These are phyloP conservation scores for Candida pini DNA, from an alignment of 805 yeast genomes.

Conservation along the genomic window DNA sequence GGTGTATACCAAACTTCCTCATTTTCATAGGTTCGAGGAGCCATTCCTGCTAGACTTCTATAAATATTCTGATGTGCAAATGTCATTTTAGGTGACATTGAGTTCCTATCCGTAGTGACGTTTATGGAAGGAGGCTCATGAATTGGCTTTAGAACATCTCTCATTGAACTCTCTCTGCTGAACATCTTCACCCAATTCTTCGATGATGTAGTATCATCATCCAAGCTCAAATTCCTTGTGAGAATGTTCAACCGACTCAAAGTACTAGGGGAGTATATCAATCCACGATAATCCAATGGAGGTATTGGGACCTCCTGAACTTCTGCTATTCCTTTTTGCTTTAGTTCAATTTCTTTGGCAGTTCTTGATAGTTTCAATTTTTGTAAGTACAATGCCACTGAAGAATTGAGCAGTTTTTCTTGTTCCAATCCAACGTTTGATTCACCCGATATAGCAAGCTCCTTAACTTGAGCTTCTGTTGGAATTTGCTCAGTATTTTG, in stretches of 20 bases:
- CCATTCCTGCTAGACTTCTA: neutral
- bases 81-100: neutral
- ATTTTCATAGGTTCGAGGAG: neutral
- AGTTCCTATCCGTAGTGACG: neutral
- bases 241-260: conserved; percentile 11
- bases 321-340: conserved; percentile 17
- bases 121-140: neutral
- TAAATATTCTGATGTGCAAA: no score
- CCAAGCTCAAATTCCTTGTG: neutral
- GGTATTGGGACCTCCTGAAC: conserved; percentile 10
- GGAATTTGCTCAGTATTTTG: no score
- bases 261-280: conserved; percentile 21
- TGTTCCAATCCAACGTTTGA: no score
- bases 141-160: neutral
- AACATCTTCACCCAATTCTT: conserved; percentile 13
- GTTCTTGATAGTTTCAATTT: conserved; percentile 1
- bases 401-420: conserved; percentile 1
- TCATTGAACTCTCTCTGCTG: conserved; percentile 4
- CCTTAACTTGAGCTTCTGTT: neutral
- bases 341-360: conserved; percentile 12
- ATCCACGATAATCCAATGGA: conserved; percentile 10
- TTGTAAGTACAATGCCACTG: neutral
- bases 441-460: no score
- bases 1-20: conserved; percentile 8
- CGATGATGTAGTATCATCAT: conserved; percentile 1